A percentile compares a stretch with the other conserved stretches of the same genome.
Conservation (phyloP, 78 protist genomes). For the Polysphondylium violaceum region DNA sequence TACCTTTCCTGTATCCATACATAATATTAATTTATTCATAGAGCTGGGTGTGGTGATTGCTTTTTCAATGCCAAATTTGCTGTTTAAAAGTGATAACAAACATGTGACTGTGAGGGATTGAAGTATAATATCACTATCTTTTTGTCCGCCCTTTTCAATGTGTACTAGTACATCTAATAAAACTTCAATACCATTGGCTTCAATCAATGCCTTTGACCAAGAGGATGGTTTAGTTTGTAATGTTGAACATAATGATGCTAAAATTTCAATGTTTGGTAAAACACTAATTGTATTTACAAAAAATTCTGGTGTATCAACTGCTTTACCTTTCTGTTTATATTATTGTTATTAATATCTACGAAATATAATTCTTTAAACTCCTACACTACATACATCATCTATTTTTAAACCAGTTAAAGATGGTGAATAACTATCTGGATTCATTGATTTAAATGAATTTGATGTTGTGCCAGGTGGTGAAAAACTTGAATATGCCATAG, state of each 20-base stretch:
- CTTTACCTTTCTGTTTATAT: constrained; percentile 45
- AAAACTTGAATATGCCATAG: constrained; percentile 51
- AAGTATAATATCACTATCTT: constrained; percentile 28
- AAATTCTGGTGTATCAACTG: constrained; percentile 74
- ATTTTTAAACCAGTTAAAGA: background rate
- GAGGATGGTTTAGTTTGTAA: constrained; percentile 33
- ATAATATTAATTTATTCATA: constrained; percentile 31
- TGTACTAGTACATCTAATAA: constrained; percentile 24
- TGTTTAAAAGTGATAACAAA: constrained; percentile 53
- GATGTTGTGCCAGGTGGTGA: constrained; percentile 11
- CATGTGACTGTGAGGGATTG: constrained; percentile 60
- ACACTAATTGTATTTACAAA: constrained; percentile 65
- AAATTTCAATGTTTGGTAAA: constrained; percentile 63
- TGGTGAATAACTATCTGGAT: constrained; percentile 13
- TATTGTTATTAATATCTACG: background rate
- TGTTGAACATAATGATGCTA: constrained; percentile 60
- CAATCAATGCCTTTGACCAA: constrained; percentile 61
- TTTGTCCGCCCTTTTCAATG: constrained; percentile 31
- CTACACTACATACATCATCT: background rate
- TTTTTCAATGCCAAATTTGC: constrained; percentile 51
- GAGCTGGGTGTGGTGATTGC: constrained; percentile 44
- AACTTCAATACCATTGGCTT: constrained; percentile 35
- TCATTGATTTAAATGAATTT: constrained; percentile 4
- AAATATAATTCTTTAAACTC: background rate
- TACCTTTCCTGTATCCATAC: constrained; percentile 38